These are phyloP conservation scores for Thermoascus crustaceus DNA, from an alignment of 2,329 filamentous ascomycete genomes.

Conservation along the genomic window DNA sequence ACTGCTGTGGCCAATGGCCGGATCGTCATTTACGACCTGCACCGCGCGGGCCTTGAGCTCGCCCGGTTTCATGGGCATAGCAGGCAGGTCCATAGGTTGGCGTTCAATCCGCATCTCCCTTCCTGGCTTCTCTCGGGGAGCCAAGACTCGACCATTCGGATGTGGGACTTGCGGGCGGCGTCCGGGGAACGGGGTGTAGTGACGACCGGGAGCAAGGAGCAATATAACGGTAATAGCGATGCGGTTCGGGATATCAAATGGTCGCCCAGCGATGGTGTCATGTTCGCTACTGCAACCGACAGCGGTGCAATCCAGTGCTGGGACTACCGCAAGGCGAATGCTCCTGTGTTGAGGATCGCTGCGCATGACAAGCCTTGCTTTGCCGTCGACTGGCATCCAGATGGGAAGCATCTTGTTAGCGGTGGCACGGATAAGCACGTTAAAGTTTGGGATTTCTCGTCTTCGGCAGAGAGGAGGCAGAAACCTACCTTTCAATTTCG, in stretches of 20 bases:
- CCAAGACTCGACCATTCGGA: conserved; percentile 55
- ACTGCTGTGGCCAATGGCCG: conserved; percentile 58
- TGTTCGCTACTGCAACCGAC: conserved; percentile 58
- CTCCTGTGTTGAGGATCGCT: conserved; percentile 51
- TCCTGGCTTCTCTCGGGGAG: conserved; percentile 55
- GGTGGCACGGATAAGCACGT: conserved; percentile 55
- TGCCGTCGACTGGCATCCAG: conserved; percentile 59
- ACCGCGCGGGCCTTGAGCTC: conserved; percentile 52
- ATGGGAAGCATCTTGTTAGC: conserved; percentile 56
- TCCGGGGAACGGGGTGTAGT: conserved; percentile 40
- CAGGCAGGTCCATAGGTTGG: conserved; percentile 57
- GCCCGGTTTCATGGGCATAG: conserved; percentile 56
- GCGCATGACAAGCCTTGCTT: conserved; percentile 55
- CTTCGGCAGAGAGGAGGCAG: conserved; percentile 47
- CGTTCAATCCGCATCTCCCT: conserved; percentile 56
- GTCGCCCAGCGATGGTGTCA: conserved; percentile 54
- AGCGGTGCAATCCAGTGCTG: conserved; percentile 56
- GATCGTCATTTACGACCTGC: conserved; percentile 57
- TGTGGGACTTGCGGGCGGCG: conserved; percentile 56
- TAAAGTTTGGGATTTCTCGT: conserved; percentile 57
- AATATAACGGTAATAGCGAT: conserved; percentile 50
- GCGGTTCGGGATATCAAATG: conserved; percentile 57
- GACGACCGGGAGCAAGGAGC: conserved; percentile 47
- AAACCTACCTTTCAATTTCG: conserved; percentile 52
- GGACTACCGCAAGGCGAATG: conserved; percentile 52